These are phyloP conservation scores for Ensete ventricosum DNA, from an alignment of 176 grass and related monocot genomes.

Conservation along the genomic window DNA sequence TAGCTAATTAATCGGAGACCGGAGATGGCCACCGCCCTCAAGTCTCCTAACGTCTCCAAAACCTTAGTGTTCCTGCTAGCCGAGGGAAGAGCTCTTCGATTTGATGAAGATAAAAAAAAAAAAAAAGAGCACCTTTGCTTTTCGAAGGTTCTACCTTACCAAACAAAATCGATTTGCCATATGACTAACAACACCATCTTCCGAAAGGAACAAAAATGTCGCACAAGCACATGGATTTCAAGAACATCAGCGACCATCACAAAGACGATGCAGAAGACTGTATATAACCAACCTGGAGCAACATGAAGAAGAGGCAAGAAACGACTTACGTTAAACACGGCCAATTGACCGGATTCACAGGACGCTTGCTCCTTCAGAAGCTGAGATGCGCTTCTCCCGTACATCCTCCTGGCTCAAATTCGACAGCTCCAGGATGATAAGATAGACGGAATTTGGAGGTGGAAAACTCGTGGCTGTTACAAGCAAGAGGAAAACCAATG, in stretches of 20 bases:
- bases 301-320: not conserved
- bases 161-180: no score
- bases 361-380: conserved; percentile 62
- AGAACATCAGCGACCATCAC: no score
- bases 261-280: not conserved
- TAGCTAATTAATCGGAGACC: not conserved
- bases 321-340: conserved; percentile 38
- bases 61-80: not conserved
- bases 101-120: not conserved
- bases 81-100: no score
- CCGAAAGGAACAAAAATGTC: no score
- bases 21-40: not conserved
- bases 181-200: no score
- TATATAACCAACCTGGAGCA: not conserved
- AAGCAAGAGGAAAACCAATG: no score
- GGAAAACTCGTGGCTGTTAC: no score
- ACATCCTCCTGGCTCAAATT: conserved; percentile 45
- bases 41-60: not conserved
- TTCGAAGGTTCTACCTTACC: not conserved
- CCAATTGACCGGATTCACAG: conserved; percentile 64
- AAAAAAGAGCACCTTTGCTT: not conserved
- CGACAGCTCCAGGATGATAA: no score
- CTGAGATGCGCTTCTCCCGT: conserved; percentile 55
- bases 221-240: not conserved
- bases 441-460: no score